phyloP scores from a whole-genome alignment of 2,329 filamentous ascomycete species.

The Pseudopithomyces chartarum region DNA sequence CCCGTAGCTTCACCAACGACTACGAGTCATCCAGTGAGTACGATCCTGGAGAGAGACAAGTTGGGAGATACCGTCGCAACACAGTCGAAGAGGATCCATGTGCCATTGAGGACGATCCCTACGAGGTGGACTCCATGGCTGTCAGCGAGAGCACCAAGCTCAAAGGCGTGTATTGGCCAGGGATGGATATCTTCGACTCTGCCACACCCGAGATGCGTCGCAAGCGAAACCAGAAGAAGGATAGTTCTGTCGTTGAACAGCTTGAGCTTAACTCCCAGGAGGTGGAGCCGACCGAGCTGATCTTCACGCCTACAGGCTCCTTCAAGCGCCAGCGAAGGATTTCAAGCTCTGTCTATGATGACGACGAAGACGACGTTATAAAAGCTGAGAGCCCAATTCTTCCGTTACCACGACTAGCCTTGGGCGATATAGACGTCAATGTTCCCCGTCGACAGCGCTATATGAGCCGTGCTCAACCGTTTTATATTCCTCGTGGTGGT shows the following conservation, averaged over 20 bases:
- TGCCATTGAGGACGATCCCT: conserved; percentile 38
- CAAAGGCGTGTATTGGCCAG: conserved; percentile 76
- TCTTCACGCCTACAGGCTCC: conserved; percentile 58
- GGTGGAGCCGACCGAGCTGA: conserved; percentile 67
- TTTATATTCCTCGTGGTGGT: conserved; percentile 24
- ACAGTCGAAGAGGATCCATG: conserved; percentile 28
- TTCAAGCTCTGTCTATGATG: conserved; percentile 50
- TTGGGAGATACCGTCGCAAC: conserved; percentile 27
- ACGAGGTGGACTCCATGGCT: conserved; percentile 30
- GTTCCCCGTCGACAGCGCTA: conserved; percentile 36
- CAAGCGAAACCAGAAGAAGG: conserved; percentile 79
- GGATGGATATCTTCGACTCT: conserved; percentile 82
- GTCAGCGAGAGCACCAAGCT: conserved; percentile 56
- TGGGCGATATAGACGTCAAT: conserved; percentile 41
- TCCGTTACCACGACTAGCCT: conserved; percentile 29
- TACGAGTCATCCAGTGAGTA: conserved; percentile 46
- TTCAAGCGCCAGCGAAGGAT: conserved; percentile 51
- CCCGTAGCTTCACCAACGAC: conserved; percentile 44
- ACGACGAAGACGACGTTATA: conserved; percentile 44
- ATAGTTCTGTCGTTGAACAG: conserved; percentile 69
- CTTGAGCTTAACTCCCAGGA: conserved; percentile 68
- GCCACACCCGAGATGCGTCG: conserved; percentile 74
- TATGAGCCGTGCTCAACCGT: conserved; percentile 22
- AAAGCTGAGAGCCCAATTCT: conserved; percentile 41
- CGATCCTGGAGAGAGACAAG: conserved; percentile 32